Evolutionary conservation across 2,329 filamentous ascomycete species (phyloP), one percentile per base, ranked within the genome.

Genomic region (Cladosporium sp.): DNA sequence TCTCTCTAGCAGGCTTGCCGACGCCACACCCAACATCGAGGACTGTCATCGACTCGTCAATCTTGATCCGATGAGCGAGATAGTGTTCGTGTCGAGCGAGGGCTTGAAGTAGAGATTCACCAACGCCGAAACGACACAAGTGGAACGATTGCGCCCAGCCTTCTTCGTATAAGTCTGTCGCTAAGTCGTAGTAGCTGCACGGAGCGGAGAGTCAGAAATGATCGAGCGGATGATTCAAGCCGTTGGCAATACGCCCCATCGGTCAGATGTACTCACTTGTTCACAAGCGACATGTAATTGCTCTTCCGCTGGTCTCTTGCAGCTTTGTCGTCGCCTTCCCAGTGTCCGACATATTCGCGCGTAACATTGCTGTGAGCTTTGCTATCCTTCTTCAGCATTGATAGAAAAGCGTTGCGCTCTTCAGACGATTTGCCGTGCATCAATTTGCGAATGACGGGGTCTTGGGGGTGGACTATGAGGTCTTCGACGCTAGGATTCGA

Each of bases 151-250:
- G 86, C 63, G 90, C 90, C 91, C 92, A 97, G 68, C 90, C 92
- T 67, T 95, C 92, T 79, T 97, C 92, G 81, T 97, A 97, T 52
- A 96, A 77, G 72, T 96, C 92, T 66, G 92, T 97, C n/a, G 90
- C 92, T 51, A 96, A 85, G 78, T 97, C 96, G 81, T 97, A 97
- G 83, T 97, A 96, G 75, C 51, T 55, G n/a, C 14, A 15, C 4
- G 20, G 49, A 36, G 1, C 1, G 12, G 9, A 25, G 19, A 22
- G 25, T 50, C 19, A 39, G 49, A 12, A n/a, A 28, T 14, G 17
- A 9, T 15, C 6, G 2, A n/a, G 5, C 3, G 28, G 1, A 36
- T 3, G 17, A n/a, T 11, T 14, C 4, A 14, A 15, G 14, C 37
- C 14, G 28, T 9, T 5, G 12, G n/a, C 12, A 40, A 43, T 34